These are phyloP conservation scores for Ustilago bromivora DNA, from an alignment of 1,284 basidiomycete species.

Conservation along the genomic window DNA sequence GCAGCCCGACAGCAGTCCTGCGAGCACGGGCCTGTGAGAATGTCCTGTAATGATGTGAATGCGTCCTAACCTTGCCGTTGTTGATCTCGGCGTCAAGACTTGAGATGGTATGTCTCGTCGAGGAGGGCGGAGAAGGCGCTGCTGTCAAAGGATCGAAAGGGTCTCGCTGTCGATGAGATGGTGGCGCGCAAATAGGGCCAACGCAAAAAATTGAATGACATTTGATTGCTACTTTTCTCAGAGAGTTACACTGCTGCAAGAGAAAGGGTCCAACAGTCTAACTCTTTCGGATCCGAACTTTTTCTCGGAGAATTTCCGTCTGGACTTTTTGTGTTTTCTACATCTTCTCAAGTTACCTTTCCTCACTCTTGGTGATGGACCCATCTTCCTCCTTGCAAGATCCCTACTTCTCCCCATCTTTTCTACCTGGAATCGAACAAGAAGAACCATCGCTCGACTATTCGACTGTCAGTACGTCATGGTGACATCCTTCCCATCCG, in stretches of 20 bases:
- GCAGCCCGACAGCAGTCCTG: neutral
- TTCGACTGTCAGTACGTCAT: neutral
- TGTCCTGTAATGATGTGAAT: neutral
- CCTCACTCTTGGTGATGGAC: too few relatives aligned
- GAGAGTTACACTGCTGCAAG: neutral
- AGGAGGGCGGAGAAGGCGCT: neutral
- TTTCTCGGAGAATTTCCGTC: constrained; percentile 21
- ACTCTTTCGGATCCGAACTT: constrained; percentile 23
- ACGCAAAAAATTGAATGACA: constrained; percentile 42
- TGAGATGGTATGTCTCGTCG: neutral
- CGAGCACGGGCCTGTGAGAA: neutral
- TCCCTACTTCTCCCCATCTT: too few relatives aligned
- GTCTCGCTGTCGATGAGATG: constrained; percentile 43
- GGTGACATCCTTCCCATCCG: constrained; percentile 34
- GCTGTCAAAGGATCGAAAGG: constrained; percentile 34
- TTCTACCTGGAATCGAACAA: too few relatives aligned
- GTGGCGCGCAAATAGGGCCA: constrained; percentile 21
- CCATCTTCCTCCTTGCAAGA: too few relatives aligned
- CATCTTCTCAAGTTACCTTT: constrained; percentile 2
- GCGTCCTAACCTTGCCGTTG: neutral
- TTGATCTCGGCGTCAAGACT: neutral
- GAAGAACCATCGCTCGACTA: neutral
- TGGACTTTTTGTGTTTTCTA: neutral
- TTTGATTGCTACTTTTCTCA: constrained; percentile 43
- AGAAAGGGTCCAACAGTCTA: constrained; percentile 4